A percentile compares a stretch with the other conserved stretches of the same genome.
Evolutionary conservation across 2,329 filamentous ascomycete species (phyloP).

Genomic region (Paraphaeosphaeria sporulosa): DNA sequence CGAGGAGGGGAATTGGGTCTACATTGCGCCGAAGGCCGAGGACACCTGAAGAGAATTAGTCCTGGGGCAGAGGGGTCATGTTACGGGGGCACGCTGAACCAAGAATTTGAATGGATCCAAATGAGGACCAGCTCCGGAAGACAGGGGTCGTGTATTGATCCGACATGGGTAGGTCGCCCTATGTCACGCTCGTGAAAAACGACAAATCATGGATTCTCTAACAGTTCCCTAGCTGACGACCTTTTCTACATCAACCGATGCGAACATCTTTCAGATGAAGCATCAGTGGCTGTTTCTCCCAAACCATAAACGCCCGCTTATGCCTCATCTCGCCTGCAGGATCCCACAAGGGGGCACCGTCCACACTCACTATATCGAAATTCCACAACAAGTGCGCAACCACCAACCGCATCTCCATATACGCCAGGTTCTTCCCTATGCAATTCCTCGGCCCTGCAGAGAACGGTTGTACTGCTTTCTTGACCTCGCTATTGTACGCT

Average conservation of each 20-base stretch:
- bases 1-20: slow-evolving; percentile 22
- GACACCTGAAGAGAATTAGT: neutral
- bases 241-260: neutral
- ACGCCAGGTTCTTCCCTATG: slow-evolving; percentile 28
- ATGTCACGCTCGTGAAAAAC: no score
- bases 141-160: no score
- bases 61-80: neutral
- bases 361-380: slow-evolving; percentile 21
- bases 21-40: slow-evolving; percentile 15
- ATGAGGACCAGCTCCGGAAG: no score
- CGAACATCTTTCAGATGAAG: neutral
- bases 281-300: slow-evolving; percentile 13
- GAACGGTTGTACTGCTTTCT: slow-evolving; percentile 25
- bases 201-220: no score
- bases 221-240: no score
- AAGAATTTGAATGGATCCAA: no score
- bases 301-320: slow-evolving; percentile 22
- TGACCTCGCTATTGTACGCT: slow-evolving; percentile 20
- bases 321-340: slow-evolving; percentile 25
- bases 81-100: neutral
- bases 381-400: slow-evolving; percentile 23
- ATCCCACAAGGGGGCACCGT: slow-evolving; percentile 25
- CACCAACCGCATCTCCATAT: slow-evolving; percentile 28
- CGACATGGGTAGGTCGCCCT: no score
- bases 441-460: slow-evolving; percentile 23